Conservation (phyloP, 495 filamentous ascomycete species). For the Aspergillus conjunctus region DNA sequence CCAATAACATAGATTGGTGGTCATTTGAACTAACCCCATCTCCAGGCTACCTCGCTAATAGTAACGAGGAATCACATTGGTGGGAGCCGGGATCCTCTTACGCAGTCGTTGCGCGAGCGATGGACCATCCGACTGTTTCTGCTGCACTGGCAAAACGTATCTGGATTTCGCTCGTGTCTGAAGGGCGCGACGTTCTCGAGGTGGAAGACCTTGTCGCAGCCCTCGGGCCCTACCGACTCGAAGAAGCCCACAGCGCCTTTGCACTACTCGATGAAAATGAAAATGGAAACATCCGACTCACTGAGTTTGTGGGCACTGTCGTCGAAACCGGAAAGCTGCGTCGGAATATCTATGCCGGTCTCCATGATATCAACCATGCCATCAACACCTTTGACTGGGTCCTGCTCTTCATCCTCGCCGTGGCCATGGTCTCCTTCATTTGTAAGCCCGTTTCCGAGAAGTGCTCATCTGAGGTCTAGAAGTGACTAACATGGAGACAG, state of each 20-base stretch:
- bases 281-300: neutral
- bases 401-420: neutral
- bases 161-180: neutral
- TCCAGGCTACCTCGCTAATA: neutral
- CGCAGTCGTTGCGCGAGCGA: neutral
- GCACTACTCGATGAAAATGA: neutral
- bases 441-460: neutral
- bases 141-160: neutral
- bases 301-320: neutral
- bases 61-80: neutral
- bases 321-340: neutral
- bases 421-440: neutral
- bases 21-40: neutral
- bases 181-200: neutral
- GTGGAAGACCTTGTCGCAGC: neutral
- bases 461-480: neutral
- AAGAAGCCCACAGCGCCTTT: neutral
- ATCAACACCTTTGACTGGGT: slow-evolving; percentile 1
- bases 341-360: neutral
- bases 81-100: neutral
- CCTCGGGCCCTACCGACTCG: neutral
- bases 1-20: neutral
- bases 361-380: neutral
- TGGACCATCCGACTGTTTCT: neutral
- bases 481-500: neutral